These are phyloP conservation scores for Didymella pomorum DNA, from an alignment of 2,329 filamentous ascomycete genomes.

Conservation along the genomic window DNA sequence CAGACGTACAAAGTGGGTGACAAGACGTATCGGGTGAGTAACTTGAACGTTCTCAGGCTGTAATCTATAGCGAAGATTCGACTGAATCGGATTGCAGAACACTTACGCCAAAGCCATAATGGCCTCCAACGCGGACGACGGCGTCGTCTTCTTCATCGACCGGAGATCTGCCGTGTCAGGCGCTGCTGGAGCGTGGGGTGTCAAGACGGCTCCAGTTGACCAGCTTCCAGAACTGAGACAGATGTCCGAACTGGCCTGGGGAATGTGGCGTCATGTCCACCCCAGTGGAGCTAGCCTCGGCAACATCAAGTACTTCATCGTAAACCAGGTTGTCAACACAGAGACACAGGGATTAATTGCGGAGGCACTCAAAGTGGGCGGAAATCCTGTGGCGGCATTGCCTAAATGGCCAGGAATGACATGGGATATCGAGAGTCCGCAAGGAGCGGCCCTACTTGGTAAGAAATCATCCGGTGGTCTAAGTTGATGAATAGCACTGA, in stretches of 20 bases:
- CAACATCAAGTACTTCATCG: background rate
- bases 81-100: background rate
- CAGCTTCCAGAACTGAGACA: conserved; percentile 2
- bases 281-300: background rate
- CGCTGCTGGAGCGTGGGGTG: background rate
- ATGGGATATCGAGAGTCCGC: background rate
- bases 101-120: background rate
- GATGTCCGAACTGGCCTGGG: conserved; percentile 6
- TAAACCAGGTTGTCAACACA: background rate
- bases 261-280: background rate
- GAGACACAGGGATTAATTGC: background rate
- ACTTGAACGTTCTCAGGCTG: too few species aligned
- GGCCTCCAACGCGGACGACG: background rate
- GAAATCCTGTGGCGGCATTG: background rate
- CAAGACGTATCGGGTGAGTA: background rate
- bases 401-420: conserved; percentile 3
- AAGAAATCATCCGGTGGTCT: background rate
- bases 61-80: too few species aligned
- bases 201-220: background rate
- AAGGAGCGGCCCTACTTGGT: conserved; percentile 6
- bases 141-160: background rate
- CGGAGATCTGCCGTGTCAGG: conserved; percentile 1
- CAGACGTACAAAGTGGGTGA: background rate
- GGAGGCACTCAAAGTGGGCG: background rate
- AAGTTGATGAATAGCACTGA: background rate